Conservation (phyloP, 1,284 basidiomycete species). For the Cryptococcus sp. region DNA sequence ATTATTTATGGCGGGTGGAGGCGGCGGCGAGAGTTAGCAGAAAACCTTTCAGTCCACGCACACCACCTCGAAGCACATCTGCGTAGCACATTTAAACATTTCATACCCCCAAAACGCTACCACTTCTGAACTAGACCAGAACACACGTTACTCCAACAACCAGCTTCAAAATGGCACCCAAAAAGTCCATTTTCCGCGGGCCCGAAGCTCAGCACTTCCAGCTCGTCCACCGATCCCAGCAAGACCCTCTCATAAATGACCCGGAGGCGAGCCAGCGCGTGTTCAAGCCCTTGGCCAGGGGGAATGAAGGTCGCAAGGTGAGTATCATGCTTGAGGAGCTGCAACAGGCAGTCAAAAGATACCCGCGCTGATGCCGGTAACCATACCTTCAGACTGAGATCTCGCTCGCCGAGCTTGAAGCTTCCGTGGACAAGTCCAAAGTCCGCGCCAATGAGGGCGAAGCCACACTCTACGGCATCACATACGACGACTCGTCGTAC, state of each 20-base stretch:
- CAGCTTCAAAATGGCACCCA: slow-evolving; percentile 44
- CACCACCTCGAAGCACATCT: background rate
- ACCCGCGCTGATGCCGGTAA: background rate
- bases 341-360: background rate
- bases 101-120: background rate
- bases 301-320: slow-evolving; percentile 61
- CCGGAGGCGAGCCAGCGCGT: slow-evolving; percentile 85
- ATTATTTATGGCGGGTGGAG: slow-evolving; percentile 12
- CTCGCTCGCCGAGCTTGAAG: slow-evolving; percentile 59
- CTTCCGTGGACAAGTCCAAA: slow-evolving; percentile 31
- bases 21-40: background rate
- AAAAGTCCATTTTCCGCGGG: slow-evolving; percentile 76
- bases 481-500: slow-evolving; percentile 96
- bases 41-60: slow-evolving; percentile 2
- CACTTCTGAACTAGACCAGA: background rate
- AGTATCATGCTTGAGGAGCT: slow-evolving; percentile 1
- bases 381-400: slow-evolving; percentile 7
- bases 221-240: slow-evolving; percentile 92
- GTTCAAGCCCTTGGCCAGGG: slow-evolving; percentile 72
- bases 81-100: background rate
- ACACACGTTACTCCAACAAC: background rate
- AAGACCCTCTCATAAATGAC: slow-evolving; percentile 93
- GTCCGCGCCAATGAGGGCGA: slow-evolving; percentile 63
- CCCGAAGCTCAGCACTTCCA: slow-evolving; percentile 90
- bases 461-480: slow-evolving; percentile 85